Conservation (phyloP, 768 basidiomycete genomes). For the Flagelloscypha sp. region DNA sequence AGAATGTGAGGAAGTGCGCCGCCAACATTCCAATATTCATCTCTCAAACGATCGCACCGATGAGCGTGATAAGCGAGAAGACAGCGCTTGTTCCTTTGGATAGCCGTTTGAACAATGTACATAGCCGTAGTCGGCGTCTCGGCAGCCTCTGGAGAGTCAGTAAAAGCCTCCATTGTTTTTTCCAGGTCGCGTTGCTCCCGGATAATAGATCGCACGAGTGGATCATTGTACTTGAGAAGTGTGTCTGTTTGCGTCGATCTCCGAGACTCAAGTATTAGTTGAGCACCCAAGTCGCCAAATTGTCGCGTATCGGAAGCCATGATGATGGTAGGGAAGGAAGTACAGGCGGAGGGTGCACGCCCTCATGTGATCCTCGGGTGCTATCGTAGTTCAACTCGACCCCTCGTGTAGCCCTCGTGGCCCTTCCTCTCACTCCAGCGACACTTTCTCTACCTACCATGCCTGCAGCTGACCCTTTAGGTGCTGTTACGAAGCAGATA, state of each 20-base stretch:
- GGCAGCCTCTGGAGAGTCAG: conserved; percentile 23
- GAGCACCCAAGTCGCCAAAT: conserved; percentile 79
- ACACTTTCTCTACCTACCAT: too few relatives aligned
- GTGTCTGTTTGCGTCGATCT: conserved; percentile 78
- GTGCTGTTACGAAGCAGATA: conserved; percentile 55
- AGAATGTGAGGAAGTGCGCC: conserved; percentile 84
- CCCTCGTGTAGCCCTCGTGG: too few relatives aligned
- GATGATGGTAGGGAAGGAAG: conserved; percentile 6
- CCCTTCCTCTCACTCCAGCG: too few relatives aligned
- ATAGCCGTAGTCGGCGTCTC: conserved; percentile 49
- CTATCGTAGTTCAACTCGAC: too few relatives aligned
- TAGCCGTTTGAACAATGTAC: conserved; percentile 82
- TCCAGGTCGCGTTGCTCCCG: conserved; percentile 91
- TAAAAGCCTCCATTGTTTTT: conserved; percentile 35
- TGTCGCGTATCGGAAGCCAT: conserved; percentile 48
- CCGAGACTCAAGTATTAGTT: conserved; percentile 80
- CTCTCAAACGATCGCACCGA: conserved; percentile 72
- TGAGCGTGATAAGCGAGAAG: conserved; percentile 89
- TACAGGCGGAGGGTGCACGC: too few relatives aligned
- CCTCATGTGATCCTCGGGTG: too few relatives aligned
- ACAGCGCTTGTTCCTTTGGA: conserved; percentile 91
- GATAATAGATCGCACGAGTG: conserved; percentile 75
- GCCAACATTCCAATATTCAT: conserved; percentile 85
- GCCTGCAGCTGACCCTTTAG: too few relatives aligned
- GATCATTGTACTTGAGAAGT: conserved; percentile 87